phyloP scores from a whole-genome alignment of 2,329 filamentous ascomycete genomes.

The Rhynchosporium secalis region DNA sequence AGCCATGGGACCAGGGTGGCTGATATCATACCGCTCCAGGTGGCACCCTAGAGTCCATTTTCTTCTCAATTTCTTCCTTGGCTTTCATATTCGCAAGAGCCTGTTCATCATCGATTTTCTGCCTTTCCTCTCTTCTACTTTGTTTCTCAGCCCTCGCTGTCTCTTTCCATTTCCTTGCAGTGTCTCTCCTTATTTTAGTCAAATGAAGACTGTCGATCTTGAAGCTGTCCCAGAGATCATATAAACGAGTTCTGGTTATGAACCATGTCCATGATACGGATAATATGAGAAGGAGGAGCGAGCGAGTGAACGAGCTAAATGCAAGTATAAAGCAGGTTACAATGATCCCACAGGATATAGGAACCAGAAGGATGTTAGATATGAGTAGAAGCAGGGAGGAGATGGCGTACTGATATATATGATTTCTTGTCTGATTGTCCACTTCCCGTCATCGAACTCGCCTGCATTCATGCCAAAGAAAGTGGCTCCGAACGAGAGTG shows the following conservation, averaged over 20 bases:
- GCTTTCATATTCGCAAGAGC: not conserved
- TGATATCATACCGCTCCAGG: not conserved
- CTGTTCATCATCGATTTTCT: not conserved
- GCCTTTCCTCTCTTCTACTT: not conserved
- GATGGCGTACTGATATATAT: conserved; percentile 21
- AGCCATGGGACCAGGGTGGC: no score
- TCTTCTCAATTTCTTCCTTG: not conserved
- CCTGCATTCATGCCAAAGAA: conserved; percentile 44
- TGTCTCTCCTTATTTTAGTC: not conserved
- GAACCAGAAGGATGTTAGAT: not conserved
- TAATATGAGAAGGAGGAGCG: conserved; percentile 1
- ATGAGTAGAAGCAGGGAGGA: not conserved
- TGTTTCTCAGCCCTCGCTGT: not conserved
- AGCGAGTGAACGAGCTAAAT: conserved; percentile 1
- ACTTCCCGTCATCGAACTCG: conserved; percentile 11
- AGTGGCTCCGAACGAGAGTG: conserved; percentile 43
- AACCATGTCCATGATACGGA: not conserved
- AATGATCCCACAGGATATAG: conserved; percentile 15
- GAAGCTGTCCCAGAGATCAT: not conserved
- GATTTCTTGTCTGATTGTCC: conserved; percentile 16
- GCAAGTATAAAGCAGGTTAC: conserved; percentile 10
- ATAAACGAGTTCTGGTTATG: not conserved
- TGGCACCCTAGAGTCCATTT: not conserved
- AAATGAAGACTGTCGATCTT: not conserved
- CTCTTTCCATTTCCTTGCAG: not conserved